Conservation (phyloP, 1,284 basidiomycete genomes). For the Apiotrichum mycotoxinovorans region DNA sequence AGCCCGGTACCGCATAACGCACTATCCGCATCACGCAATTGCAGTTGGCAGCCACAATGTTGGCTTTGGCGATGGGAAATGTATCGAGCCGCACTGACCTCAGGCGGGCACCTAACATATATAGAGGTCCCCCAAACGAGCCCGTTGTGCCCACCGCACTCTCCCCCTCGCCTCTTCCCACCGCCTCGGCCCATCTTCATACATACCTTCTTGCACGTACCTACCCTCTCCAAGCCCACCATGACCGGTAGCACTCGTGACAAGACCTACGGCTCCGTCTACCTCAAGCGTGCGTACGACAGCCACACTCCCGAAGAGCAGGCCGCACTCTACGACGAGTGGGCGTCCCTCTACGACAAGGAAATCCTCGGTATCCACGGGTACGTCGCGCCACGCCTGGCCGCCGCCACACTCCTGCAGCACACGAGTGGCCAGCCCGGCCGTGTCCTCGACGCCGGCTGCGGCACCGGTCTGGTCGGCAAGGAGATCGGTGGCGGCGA, state of each 20-base stretch:
- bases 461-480: slow-evolving; percentile 17
- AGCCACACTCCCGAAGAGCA: background rate
- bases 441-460: slow-evolving; percentile 12
- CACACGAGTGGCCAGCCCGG: background rate
- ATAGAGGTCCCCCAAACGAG: too few species aligned
- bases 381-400: slow-evolving; percentile 4
- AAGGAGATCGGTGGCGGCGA: background rate
- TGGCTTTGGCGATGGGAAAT: too few species aligned
- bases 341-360: slow-evolving; percentile 37
- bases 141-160: too few species aligned
- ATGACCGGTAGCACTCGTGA: slow-evolving; percentile 37
- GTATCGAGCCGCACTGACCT: too few species aligned
- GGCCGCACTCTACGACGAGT: slow-evolving; percentile 19
- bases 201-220: too few species aligned
- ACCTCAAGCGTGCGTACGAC: slow-evolving; percentile 4
- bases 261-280: slow-evolving; percentile 21
- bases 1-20: too few species aligned
- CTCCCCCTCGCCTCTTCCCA: too few species aligned
- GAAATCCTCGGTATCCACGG: slow-evolving; percentile 2
- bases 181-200: too few species aligned
- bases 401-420: background rate
- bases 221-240: slow-evolving; percentile 20
- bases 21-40: too few species aligned
- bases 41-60: too few species aligned
- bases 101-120: too few species aligned